A percentile compares a stretch with the other conserved stretches of the same genome.
Conservation (phyloP, 176 grass and related monocot species). For the Chrysopogon serrulatus region DNA sequence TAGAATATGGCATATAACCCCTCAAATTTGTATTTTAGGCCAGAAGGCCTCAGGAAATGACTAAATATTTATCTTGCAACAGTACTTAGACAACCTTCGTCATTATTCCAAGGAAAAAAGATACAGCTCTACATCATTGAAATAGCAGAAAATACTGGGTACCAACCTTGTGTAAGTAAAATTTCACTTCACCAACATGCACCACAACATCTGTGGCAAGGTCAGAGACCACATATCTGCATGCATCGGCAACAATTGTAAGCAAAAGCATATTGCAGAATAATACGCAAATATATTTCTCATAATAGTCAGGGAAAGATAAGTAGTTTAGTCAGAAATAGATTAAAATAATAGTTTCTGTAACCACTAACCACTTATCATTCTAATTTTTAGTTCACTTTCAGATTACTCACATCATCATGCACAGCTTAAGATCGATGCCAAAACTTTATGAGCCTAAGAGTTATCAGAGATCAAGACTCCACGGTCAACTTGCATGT, state of each 20-base stretch:
- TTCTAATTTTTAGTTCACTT: not conserved
- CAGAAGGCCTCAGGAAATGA: not conserved
- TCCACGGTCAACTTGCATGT: not conserved
- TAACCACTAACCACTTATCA: not conserved
- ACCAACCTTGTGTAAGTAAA: conserved; percentile 90
- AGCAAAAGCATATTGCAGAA: not conserved
- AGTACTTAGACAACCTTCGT: not conserved
- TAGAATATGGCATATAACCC: not conserved
- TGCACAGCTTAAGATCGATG: not conserved
- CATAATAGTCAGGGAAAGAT: not conserved
- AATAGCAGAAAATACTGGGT: not conserved
- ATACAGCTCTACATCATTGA: conserved; percentile 2
- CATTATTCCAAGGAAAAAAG: conserved; percentile 4
- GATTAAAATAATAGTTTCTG: not conserved
- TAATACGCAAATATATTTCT: not conserved
- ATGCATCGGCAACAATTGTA: not conserved
- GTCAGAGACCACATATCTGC: conserved; percentile 87
- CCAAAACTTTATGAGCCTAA: not conserved
- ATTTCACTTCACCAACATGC: conserved; percentile 61
- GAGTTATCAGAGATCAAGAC: not conserved
- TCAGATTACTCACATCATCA: not conserved
- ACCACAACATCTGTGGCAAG: conserved; percentile 84
- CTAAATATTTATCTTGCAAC: not conserved
- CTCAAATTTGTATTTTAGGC: not conserved
- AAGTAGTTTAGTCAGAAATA: not conserved